phyloP scores from a whole-genome alignment of 805 yeast species.

The Yueomyces sp. region DNA sequence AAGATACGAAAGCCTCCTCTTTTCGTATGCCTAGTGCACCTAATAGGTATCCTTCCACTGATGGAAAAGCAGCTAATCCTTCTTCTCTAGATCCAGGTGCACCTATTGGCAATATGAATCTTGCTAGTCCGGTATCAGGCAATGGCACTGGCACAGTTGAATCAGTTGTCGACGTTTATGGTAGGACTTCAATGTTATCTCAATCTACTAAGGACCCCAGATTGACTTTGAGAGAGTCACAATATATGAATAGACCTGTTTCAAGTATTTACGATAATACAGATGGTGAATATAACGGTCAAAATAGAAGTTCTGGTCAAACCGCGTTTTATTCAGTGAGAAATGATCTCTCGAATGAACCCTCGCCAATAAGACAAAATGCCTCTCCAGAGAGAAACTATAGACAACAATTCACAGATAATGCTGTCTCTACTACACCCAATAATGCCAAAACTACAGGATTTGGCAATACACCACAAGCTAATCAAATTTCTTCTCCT shows the following conservation, averaged over 20 bases:
- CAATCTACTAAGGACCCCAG: not conserved
- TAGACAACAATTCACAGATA: conserved; percentile 11
- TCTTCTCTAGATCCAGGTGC: not conserved
- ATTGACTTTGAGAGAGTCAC: not conserved
- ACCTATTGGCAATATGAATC: not conserved
- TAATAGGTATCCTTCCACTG: not conserved
- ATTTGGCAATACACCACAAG: not conserved
- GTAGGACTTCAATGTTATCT: not conserved
- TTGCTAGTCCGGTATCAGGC: not conserved
- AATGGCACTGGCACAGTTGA: not conserved
- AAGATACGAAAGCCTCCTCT: conserved; percentile 16
- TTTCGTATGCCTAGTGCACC: conserved; percentile 38
- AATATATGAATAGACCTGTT: not conserved
- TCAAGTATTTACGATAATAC: not conserved
- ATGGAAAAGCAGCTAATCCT: not conserved
- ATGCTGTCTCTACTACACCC: conserved; percentile 10
- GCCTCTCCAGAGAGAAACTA: conserved; percentile 8
- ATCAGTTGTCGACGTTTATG: not conserved
- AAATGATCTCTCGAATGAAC: not conserved
- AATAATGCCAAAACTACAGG: conserved; percentile 1
- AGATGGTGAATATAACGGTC: too few relatives aligned
- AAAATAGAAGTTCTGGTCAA: not conserved
- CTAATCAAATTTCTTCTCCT: not conserved
- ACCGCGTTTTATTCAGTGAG: not conserved
- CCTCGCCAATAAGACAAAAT: not conserved